phyloP scores from a whole-genome alignment of 2,329 filamentous ascomycete genomes.

The Cladophialophora exuberans region DNA sequence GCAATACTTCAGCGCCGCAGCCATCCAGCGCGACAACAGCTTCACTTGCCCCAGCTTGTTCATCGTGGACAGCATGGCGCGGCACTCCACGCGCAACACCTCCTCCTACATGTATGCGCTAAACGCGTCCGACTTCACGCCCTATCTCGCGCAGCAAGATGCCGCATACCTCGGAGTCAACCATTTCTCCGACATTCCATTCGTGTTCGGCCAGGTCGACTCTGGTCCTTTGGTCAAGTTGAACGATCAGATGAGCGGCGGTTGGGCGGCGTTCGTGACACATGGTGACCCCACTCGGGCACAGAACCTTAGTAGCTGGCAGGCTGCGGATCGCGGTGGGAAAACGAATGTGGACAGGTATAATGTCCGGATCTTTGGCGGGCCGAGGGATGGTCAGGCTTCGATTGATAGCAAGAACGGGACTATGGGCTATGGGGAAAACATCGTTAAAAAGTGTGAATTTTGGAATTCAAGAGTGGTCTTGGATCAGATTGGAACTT shows the following conservation, averaged over 20 bases:
- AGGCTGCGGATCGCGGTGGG: not conserved
- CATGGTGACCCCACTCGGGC: not conserved
- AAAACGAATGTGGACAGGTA: not conserved
- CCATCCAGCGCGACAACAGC: not conserved
- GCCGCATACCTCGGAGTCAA: not conserved
- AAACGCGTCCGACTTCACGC: conserved; percentile 1
- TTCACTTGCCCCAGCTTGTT: conserved; percentile 2
- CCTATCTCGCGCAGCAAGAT: not conserved
- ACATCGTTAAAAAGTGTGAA: not conserved
- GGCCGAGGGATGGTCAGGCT: not conserved
- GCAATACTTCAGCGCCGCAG: conserved; percentile 1
- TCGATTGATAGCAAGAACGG: not conserved
- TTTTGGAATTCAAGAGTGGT: not conserved
- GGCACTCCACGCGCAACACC: not conserved
- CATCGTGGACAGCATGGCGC: conserved; percentile 1
- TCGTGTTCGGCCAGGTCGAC: conserved; percentile 3
- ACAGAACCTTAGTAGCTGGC: not conserved
- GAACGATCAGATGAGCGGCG: not conserved
- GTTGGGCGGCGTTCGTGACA: not conserved
- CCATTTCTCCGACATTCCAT: conserved; percentile 4
- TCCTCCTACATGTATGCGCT: conserved; percentile 4
- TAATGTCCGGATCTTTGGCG: not conserved
- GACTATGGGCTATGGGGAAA: not conserved
- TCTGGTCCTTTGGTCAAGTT: not conserved
- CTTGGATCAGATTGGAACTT: not conserved